Evolutionary conservation across 495 filamentous ascomycete species (phyloP).

Genomic region (Xylaria bambusicola): DNA sequence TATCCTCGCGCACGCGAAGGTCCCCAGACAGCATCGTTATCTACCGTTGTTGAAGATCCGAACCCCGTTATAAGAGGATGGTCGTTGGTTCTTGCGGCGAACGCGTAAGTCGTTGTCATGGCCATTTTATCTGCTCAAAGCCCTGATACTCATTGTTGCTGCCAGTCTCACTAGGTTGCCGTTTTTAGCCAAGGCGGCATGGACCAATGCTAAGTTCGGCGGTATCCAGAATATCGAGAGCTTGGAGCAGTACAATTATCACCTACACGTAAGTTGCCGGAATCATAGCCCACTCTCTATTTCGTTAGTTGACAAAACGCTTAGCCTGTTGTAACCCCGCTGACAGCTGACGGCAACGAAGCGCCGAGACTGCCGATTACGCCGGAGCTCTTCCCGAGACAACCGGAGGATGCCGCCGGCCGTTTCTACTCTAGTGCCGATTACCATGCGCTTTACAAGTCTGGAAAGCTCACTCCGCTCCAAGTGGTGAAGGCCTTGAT

Average conservation of each 20-base stretch:
- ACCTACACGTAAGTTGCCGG: slow-evolving; percentile 53
- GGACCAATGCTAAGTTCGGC: slow-evolving; percentile 75
- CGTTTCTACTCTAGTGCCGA: slow-evolving; percentile 72
- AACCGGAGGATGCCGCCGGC: slow-evolving; percentile 39
- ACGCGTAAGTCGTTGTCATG: slow-evolving; percentile 22
- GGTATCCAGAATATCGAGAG: slow-evolving; percentile 57
- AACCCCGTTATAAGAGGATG: slow-evolving; percentile 33
- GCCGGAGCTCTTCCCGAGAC: slow-evolving; percentile 35
- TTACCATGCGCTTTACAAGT: slow-evolving; percentile 72
- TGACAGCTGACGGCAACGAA: slow-evolving; percentile 35
- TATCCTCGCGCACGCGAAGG: slow-evolving; percentile 31
- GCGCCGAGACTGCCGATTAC: slow-evolving; percentile 35
- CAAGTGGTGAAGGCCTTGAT: slow-evolving; percentile 70
- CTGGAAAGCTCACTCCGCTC: slow-evolving; percentile 68
- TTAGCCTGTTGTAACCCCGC: slow-evolving; percentile 77
- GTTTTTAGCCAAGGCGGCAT: slow-evolving; percentile 44
- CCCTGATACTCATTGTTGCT: slow-evolving; percentile 7
- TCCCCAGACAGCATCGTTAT: slow-evolving; percentile 22
- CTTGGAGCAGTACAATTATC: slow-evolving; percentile 60
- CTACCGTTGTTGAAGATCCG: slow-evolving; percentile 18
- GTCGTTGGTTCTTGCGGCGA: slow-evolving; percentile 28
- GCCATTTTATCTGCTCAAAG: background rate
- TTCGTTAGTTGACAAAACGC: background rate
- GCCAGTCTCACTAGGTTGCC: slow-evolving; percentile 30
- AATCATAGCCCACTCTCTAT: background rate